phyloP scores from a whole-genome alignment of 1,284 basidiomycete species.

The Xerocomus amazonicus region DNA sequence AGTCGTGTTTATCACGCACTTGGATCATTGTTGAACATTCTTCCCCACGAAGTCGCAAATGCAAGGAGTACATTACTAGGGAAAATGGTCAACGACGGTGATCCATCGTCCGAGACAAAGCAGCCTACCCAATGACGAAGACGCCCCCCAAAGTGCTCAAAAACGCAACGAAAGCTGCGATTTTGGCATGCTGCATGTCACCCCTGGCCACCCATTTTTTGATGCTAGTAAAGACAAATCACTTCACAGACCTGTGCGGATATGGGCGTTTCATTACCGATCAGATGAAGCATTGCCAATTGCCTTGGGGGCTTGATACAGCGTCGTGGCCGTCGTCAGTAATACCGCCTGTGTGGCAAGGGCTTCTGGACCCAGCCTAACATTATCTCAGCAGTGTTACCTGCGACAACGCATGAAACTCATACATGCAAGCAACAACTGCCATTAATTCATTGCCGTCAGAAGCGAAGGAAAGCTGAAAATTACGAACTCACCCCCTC shows the following conservation, averaged over 20 bases:
- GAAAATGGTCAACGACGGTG: not conserved
- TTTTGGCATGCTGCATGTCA: conserved; percentile 23
- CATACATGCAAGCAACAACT: conserved; percentile 29
- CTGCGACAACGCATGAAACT: not conserved
- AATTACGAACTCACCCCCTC: conserved; percentile 19
- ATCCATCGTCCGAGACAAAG: not conserved
- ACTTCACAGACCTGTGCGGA: not conserved
- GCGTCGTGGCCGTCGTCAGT: conserved; percentile 23
- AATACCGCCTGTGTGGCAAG: conserved; percentile 30
- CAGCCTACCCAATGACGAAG: conserved; percentile 20
- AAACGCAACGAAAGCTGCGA: conserved; percentile 20
- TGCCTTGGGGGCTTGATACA: conserved; percentile 24
- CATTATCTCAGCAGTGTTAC: conserved; percentile 4
- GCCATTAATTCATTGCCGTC: conserved; percentile 4
- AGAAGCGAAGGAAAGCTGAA: conserved; percentile 1
- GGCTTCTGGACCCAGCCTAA: conserved; percentile 26
- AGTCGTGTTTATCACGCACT: conserved; percentile 7
- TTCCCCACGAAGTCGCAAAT: conserved; percentile 22
- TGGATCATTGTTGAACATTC: conserved; percentile 26
- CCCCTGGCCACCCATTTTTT: conserved; percentile 23
- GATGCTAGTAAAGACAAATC: conserved; percentile 10
- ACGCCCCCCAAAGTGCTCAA: conserved; percentile 16
- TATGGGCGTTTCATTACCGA: conserved; percentile 21
- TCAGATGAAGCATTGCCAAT: conserved; percentile 18
- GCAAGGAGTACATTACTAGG: conserved; percentile 19